These are phyloP conservation scores for Globisporangium rhizosaccharum DNA, from an alignment of 352 stramenopile species.

Conservation along the genomic window DNA sequence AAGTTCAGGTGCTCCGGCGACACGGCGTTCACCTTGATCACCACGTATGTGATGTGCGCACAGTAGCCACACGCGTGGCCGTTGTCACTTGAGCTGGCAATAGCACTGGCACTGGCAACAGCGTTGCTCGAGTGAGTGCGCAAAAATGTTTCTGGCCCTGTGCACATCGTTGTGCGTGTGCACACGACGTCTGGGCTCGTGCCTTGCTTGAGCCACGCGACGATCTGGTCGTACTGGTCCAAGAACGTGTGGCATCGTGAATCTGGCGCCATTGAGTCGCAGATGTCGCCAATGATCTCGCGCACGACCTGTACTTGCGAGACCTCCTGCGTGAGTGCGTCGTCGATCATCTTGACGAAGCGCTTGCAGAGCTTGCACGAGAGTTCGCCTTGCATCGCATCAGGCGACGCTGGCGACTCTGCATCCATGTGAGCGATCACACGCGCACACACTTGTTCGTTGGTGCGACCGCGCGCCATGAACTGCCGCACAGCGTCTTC, in stretches of 20 bases:
- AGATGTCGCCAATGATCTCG: slow-evolving; percentile 72
- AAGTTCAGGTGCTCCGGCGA: slow-evolving; percentile 34
- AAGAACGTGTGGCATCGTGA: slow-evolving; percentile 80
- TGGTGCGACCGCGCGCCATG: slow-evolving; percentile 28
- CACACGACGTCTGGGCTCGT: slow-evolving; percentile 63
- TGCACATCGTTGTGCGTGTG: slow-evolving; percentile 54
- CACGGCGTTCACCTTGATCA: slow-evolving; percentile 9
- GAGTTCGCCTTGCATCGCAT: slow-evolving; percentile 25
- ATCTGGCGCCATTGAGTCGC: slow-evolving; percentile 55
- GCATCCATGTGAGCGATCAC: background rate
- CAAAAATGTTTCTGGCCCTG: background rate
- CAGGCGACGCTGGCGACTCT: too few species aligned
- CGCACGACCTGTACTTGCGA: slow-evolving; percentile 61
- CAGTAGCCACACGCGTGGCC: slow-evolving; percentile 15
- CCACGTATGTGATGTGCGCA: slow-evolving; percentile 2
- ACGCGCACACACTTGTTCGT: slow-evolving; percentile 47
- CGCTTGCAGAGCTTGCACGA: slow-evolving; percentile 73
- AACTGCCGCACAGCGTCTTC: slow-evolving; percentile 39
- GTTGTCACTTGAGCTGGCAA: background rate
- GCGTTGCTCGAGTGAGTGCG: background rate
- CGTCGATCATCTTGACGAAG: slow-evolving; percentile 69
- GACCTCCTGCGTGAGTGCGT: slow-evolving; percentile 51
- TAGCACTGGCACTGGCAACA: background rate
- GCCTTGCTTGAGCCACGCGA: slow-evolving; percentile 70
- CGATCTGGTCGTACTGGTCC: slow-evolving; percentile 70